A percentile compares a stretch with the other conserved stretches of the same genome.
Evolutionary conservation across 495 filamentous ascomycete species (phyloP).

Genomic region (Aspergillus haitiensis): DNA sequence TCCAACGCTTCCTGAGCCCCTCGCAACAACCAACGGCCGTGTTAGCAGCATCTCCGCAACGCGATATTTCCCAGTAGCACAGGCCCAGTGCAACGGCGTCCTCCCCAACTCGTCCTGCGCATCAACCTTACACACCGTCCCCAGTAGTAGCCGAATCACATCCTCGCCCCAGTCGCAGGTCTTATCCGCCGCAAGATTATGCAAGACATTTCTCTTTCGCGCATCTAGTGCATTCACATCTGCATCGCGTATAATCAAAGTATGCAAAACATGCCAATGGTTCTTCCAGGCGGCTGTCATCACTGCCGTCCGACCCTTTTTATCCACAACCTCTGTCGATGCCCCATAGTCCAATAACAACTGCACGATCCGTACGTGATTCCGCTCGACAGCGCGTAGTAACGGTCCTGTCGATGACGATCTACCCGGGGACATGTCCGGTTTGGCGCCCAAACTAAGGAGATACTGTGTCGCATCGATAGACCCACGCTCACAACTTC

Average conservation of each 20-base stretch:
- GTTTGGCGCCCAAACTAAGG: constrained; percentile 44
- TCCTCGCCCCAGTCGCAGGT: constrained; percentile 53
- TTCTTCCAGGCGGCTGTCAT: constrained; percentile 62
- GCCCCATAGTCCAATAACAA: constrained; percentile 48
- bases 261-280: constrained; percentile 49
- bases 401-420: constrained; percentile 31
- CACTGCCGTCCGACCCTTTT: constrained; percentile 54
- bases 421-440: constrained; percentile 26
- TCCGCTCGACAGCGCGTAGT: constrained; percentile 51
- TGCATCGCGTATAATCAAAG: constrained; percentile 51
- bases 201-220: constrained; percentile 45
- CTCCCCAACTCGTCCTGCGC: constrained; percentile 51
- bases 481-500: constrained; percentile 50
- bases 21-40: constrained; percentile 27
- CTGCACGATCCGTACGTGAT: constrained; percentile 47
- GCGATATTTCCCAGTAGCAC: constrained; percentile 57
- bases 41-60: constrained; percentile 57
- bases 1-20: not conserved
- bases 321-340: constrained; percentile 42
- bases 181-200: constrained; percentile 59
- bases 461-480: constrained; percentile 46
- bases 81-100: constrained; percentile 64
- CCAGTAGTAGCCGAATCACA: constrained; percentile 47
- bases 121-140: constrained; percentile 46
- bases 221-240: constrained; percentile 48